phyloP scores from a whole-genome alignment of 768 basidiomycete species.

The Naganishia friedmannii region DNA sequence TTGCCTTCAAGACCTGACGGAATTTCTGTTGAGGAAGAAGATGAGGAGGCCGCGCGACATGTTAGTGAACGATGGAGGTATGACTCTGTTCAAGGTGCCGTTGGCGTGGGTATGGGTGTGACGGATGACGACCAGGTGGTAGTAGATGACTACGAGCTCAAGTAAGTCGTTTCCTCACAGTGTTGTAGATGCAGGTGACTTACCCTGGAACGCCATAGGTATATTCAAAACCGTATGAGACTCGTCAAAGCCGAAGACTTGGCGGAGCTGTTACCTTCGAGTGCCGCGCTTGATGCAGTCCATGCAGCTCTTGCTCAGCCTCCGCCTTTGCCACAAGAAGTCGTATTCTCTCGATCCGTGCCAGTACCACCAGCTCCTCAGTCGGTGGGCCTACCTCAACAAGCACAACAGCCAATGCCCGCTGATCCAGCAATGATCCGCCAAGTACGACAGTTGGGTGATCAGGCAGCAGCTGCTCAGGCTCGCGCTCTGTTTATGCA shows the following conservation, averaged over 20 bases:
- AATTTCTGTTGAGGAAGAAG: conserved; percentile 26
- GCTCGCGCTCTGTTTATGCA: conserved; percentile 23
- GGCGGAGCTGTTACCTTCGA: conserved; percentile 40
- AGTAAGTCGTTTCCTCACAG: conserved; percentile 27
- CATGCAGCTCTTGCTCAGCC: conserved; percentile 31
- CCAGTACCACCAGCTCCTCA: conserved; percentile 36
- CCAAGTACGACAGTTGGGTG: conserved; percentile 28
- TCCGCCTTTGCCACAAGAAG: conserved; percentile 21
- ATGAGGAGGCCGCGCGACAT: conserved; percentile 39
- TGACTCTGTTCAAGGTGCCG: conserved; percentile 46
- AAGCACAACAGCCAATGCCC: conserved; percentile 29
- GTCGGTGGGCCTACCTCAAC: conserved; percentile 32
- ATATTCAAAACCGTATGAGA: conserved; percentile 42
- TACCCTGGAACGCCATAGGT: conserved; percentile 28
- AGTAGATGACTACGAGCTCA: conserved; percentile 53
- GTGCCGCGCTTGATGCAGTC: conserved; percentile 35
- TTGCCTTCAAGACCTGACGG: conserved; percentile 6
- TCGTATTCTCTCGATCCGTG: conserved; percentile 35
- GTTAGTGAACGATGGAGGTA: conserved; percentile 53
- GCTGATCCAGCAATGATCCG: conserved; percentile 22
- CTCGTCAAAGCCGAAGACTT: conserved; percentile 42
- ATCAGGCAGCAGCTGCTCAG: conserved; percentile 26
- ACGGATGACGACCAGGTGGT: conserved; percentile 50
- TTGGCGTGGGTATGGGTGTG: conserved; percentile 51
- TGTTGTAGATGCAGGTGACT: no score